phyloP scores from a whole-genome alignment of 306 rosid genomes.

The Begonia fuchsioides region DNA sequence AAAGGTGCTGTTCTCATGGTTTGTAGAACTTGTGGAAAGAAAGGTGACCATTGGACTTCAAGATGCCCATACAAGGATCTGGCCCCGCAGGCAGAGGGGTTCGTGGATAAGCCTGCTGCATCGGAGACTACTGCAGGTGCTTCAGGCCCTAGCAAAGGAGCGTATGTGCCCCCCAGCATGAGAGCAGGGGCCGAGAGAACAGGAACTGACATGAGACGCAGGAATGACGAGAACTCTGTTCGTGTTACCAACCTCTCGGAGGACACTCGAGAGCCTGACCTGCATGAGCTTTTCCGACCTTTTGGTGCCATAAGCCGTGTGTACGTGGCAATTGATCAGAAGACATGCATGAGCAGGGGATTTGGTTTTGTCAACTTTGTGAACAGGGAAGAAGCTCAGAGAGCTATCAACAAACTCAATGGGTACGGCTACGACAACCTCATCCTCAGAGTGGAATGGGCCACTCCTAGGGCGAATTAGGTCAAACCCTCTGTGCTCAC shows the following conservation, averaged over 20 bases:
- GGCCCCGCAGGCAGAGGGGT: slow-evolving; percentile 37
- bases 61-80: slow-evolving; percentile 94
- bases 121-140: slow-evolving; percentile 29
- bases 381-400: slow-evolving; percentile 84
- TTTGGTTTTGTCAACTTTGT: slow-evolving; percentile 94
- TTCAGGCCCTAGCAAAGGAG: slow-evolving; percentile 34
- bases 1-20: slow-evolving; percentile 82
- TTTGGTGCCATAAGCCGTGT: slow-evolving; percentile 85
- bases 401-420: slow-evolving; percentile 81
- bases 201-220: slow-evolving; percentile 75
- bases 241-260: slow-evolving; percentile 92
- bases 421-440: slow-evolving; percentile 87
- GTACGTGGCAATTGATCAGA: slow-evolving; percentile 81
- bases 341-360: slow-evolving; percentile 79
- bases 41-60: slow-evolving; percentile 97
- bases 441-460: slow-evolving; percentile 63
- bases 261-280: slow-evolving; percentile 86
- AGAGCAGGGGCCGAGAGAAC: slow-evolving; percentile 64
- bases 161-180: slow-evolving; percentile 75
- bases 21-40: slow-evolving; percentile 86
- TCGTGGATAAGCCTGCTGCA: slow-evolving; percentile 41
- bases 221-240: slow-evolving; percentile 92
- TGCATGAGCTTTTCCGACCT: slow-evolving; percentile 88
- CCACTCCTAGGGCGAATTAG: slow-evolving; percentile 50
- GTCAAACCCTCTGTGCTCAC: too few species aligned